Percentiles rank a stretch among this genome's conserved stretches.
Conservation (phyloP, 176 grass and related monocot species). For the Eleusine coracana region DNA sequence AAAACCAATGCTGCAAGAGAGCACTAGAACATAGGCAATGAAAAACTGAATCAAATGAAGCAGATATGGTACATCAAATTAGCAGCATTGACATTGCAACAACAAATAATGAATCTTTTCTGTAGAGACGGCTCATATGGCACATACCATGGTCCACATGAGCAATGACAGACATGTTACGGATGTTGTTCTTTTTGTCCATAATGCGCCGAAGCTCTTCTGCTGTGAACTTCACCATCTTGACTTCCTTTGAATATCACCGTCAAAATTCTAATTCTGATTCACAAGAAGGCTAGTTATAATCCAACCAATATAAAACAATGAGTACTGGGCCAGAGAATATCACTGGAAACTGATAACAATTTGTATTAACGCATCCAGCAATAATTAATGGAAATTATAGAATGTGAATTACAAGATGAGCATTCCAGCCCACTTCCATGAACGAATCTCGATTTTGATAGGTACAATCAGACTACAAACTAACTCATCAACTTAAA, state of each 20-base stretch:
- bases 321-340: neutral
- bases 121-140: neutral
- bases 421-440: neutral
- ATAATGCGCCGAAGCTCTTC: conserved; percentile 87
- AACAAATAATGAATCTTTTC: neutral
- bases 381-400: neutral
- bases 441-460: neutral
- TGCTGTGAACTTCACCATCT: conserved; percentile 97
- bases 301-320: neutral
- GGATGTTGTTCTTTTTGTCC: conserved; percentile 89
- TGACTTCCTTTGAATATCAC: conserved; percentile 49
- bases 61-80: neutral
- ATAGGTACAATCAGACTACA: neutral
- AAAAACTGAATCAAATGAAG: neutral
- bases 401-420: neutral
- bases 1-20: no score
- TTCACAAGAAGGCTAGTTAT: neutral
- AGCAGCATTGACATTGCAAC: neutral
- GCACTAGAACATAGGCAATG: neutral
- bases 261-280: conserved; percentile 8
- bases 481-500: neutral
- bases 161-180: conserved; percentile 94
- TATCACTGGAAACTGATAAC: neutral
- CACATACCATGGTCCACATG: conserved; percentile 85
- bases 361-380: neutral